Percentiles rank a stretch among this genome's conserved stretches.
Evolutionary conservation across 192 early-diverging fungal species (phyloP).

Genomic region (Gryganskiella cystojenkinii): DNA sequence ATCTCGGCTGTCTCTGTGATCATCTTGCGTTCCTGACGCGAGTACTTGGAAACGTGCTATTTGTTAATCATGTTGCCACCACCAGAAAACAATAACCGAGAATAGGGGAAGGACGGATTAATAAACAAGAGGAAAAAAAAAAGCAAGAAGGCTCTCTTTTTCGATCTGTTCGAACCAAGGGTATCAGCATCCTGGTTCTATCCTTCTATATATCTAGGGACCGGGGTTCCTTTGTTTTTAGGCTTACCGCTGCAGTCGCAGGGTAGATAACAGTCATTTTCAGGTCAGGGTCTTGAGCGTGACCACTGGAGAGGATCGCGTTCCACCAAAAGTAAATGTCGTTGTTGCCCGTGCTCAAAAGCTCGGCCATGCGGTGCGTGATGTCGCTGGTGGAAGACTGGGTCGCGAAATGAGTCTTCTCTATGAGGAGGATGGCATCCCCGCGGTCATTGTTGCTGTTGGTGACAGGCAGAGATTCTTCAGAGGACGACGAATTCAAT

Average conservation of each 20-base stretch:
- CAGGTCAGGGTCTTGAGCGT: conserved; percentile 56
- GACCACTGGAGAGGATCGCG: conserved; percentile 42
- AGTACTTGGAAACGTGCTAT: conserved; percentile 78
- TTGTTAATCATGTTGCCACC: no score
- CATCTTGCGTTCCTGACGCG: conserved; percentile 67
- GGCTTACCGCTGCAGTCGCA: conserved; percentile 64
- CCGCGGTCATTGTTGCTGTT: not conserved
- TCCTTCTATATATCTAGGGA: not conserved
- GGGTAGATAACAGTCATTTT: conserved; percentile 72
- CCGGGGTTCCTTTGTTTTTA: not conserved
- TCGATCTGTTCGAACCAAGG: no score
- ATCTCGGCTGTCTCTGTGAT: conserved; percentile 73
- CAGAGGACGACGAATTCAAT: not conserved
- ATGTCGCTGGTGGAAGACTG: conserved; percentile 38
- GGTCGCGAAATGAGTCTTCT: conserved; percentile 60
- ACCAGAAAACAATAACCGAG: no score
- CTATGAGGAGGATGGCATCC: conserved; percentile 57
- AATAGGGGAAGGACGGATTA: no score
- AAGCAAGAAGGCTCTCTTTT: no score
- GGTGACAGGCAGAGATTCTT: not conserved
- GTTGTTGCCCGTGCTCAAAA: conserved; percentile 63
- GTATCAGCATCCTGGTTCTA: no score
- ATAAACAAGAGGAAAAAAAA: no score
- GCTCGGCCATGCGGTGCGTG: conserved; percentile 28
- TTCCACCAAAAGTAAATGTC: conserved; percentile 77